Evolutionary conservation across 495 filamentous ascomycete species (phyloP), one percentile per base, ranked within the genome.

Genomic region (Penicillium verhagenii): DNA sequence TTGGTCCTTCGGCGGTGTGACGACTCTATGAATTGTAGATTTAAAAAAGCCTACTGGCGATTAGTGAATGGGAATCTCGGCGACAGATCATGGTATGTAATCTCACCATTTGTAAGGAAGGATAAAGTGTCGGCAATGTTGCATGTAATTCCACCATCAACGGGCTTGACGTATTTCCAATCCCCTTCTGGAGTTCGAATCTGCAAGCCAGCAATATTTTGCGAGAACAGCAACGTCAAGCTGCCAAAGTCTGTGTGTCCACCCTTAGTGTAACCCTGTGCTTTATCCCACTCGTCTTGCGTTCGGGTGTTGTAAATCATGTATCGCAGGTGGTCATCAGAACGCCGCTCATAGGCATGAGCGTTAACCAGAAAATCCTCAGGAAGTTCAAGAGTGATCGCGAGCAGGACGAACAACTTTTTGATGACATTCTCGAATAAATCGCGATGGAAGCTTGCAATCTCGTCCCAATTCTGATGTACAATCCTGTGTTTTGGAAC

Each of bases 181-280:
- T 71, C 54, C 8, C 72, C 73, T 31, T 71, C 74, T 6, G 69
- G 61, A 21, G 74, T 75, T 18, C 65, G 64, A 40, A 81, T 70
- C 65, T 84, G 80, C 52, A 84, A 54, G 0, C 72, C 81, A 8
- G 79, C 80, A 38, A 82, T 63, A 25, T 76, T 74, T 52, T 84
- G 81, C 25, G 75, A 70, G 68, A 81, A 83, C 0, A 83, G 65
- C n/a, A 84, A 59, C 0, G 79, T 83, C 25, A 82, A 46, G 24
- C 69, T 76, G 23, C 76, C 77, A 51, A 80, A 82, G 61, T 84
- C 81, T 10, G 78, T 82, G 56, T 83, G 80, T 1, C 78, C 80
- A n/a, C 72, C 68, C 7, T 65, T 66, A 47, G 71, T 77, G 20
- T 73, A 68, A 40, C 67, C 72, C 28, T 75, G 69, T 16, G 60